Conservation (phyloP, 495 filamentous ascomycete species). For the Pyrenopolyporus hunteri region DNA sequence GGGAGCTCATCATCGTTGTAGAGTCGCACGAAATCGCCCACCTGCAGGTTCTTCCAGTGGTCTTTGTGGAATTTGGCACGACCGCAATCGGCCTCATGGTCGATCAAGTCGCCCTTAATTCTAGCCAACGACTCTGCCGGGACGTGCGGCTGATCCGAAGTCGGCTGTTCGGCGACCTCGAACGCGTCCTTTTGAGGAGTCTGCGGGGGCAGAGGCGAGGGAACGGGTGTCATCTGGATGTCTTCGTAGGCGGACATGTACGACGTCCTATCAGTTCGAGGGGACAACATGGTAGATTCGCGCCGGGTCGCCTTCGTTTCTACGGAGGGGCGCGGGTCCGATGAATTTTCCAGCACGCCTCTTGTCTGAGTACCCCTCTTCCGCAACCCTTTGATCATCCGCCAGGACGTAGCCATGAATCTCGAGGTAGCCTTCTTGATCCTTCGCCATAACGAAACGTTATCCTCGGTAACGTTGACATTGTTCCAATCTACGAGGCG, state of each 20-base stretch:
- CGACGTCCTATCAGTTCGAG: slow-evolving; percentile 63
- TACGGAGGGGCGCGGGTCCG: slow-evolving; percentile 66
- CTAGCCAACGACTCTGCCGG: slow-evolving; percentile 65
- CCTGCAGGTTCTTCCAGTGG: slow-evolving; percentile 93
- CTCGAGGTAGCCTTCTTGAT: slow-evolving; percentile 89
- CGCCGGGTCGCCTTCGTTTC: slow-evolving; percentile 65
- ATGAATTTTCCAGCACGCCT: slow-evolving; percentile 11
- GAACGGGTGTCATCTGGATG: slow-evolving; percentile 96
- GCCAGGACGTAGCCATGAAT: slow-evolving; percentile 63
- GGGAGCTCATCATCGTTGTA: slow-evolving; percentile 97
- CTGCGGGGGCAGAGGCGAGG: slow-evolving; percentile 70
- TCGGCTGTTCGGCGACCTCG: slow-evolving; percentile 43
- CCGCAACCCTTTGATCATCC: slow-evolving; percentile 44
- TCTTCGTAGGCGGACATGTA: slow-evolving; percentile 60
- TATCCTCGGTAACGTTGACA: slow-evolving; percentile 89
- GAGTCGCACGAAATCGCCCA: slow-evolving; percentile 95
- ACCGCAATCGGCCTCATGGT: slow-evolving; percentile 50
- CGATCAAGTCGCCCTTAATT: slow-evolving; percentile 56
- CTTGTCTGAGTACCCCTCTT: slow-evolving; percentile 52
- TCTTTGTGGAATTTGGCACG: slow-evolving; percentile 84
- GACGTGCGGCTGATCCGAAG: slow-evolving; percentile 52
- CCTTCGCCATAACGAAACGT: slow-evolving; percentile 82
- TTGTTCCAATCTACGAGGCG: slow-evolving; percentile 87
- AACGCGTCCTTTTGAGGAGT: slow-evolving; percentile 35
- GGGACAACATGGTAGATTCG: slow-evolving; percentile 60